A percentile compares a stretch with the other conserved stretches of the same genome.
These are phyloP conservation scores for Colletotrichum viniferum DNA, from an alignment of 2,329 filamentous ascomycete genomes.

Conservation along the genomic window DNA sequence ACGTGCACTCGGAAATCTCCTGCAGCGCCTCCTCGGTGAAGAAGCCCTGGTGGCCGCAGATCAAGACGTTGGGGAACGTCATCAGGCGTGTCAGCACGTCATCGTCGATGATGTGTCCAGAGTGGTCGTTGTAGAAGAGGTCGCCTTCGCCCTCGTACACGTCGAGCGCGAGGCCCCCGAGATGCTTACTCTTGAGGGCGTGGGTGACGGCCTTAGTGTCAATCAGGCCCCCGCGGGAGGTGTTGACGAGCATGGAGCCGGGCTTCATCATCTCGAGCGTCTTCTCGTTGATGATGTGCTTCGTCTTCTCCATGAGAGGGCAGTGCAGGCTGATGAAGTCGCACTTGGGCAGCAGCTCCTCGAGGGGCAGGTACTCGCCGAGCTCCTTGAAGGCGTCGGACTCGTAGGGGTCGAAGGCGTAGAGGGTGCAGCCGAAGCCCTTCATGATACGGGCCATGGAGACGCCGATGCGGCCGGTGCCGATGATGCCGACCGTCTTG, in stretches of 20 bases:
- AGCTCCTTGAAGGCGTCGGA: constrained; percentile 50
- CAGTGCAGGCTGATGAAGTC: constrained; percentile 72
- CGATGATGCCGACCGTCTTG: constrained; percentile 70
- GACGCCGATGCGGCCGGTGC: constrained; percentile 69
- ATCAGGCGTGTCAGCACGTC: constrained; percentile 69
- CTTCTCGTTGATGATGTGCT: constrained; percentile 62
- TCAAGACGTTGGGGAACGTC: constrained; percentile 70
- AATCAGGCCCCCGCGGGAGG: constrained; percentile 69
- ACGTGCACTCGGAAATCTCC: constrained; percentile 66
- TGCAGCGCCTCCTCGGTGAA: constrained; percentile 69
- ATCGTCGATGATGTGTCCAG: constrained; percentile 68
- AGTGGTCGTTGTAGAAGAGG: constrained; percentile 71
- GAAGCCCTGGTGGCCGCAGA: constrained; percentile 73
- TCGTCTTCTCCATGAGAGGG: constrained; percentile 64
- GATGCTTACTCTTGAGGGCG: constrained; percentile 62
- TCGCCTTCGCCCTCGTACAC: constrained; percentile 71
- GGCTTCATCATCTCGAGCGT: constrained; percentile 61
- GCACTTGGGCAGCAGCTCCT: constrained; percentile 56
- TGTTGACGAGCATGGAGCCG: constrained; percentile 69
- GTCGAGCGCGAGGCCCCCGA: constrained; percentile 69
- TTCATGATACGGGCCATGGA: constrained; percentile 64
- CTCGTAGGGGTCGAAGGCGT: constrained; percentile 65
- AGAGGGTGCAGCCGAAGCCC: constrained; percentile 67
- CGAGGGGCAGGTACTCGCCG: constrained; percentile 59
- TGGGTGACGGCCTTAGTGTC: constrained; percentile 63